Evolutionary conservation across 139 green algal genomes (phyloP).

Genomic region (Tetradesmus obliquus): DNA sequence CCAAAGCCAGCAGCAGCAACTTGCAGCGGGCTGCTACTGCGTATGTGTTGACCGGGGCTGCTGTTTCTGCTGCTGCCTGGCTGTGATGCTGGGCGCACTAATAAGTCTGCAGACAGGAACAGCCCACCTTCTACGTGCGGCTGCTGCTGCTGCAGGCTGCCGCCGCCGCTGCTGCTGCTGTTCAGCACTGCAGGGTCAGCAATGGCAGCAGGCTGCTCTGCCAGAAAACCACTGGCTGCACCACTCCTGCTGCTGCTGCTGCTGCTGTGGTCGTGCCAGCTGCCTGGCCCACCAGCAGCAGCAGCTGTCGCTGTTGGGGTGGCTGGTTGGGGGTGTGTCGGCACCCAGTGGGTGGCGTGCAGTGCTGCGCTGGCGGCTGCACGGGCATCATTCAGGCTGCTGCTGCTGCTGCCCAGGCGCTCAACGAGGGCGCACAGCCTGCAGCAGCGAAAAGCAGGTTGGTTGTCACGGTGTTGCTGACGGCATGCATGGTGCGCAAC

Average conservation of each 20-base stretch:
- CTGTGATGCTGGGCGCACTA: background rate
- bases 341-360: background rate
- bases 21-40: background rate
- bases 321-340: background rate
- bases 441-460: background rate
- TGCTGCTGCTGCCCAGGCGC: background rate
- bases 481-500: too few species aligned
- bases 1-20: background rate
- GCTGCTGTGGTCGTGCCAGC: background rate
- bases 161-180: constrained; percentile 22
- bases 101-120: background rate
- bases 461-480: background rate
- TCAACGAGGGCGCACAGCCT: constrained; percentile 32
- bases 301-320: constrained; percentile 15
- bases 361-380: background rate
- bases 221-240: background rate
- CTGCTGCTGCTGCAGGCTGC: background rate
- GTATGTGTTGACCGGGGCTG: background rate
- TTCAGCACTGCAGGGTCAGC: background rate
- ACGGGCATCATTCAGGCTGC: background rate
- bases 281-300: background rate
- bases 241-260: background rate
- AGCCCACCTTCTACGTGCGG: constrained; percentile 20
- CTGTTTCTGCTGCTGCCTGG: constrained; percentile 6
- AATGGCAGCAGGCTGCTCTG: background rate